Evolutionary conservation across 2,329 filamentous ascomycete species (phyloP).

Genomic region (Tolypocladium paradoxum): DNA sequence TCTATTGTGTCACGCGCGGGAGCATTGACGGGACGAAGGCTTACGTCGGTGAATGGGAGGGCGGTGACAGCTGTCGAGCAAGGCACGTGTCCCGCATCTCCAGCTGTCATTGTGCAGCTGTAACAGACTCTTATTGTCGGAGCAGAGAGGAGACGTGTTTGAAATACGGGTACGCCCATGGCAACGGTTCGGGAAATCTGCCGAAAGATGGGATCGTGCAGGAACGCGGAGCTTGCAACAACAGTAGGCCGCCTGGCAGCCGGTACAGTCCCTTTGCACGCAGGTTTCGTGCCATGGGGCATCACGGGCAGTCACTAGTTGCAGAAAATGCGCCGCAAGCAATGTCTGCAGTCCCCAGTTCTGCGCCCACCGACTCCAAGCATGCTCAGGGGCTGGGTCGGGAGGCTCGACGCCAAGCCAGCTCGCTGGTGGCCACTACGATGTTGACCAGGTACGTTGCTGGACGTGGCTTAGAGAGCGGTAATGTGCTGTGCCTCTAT

Average conservation of each 20-base stretch:
- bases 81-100: background rate
- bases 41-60: background rate
- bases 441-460: too few relatives aligned
- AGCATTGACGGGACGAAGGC: background rate
- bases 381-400: background rate
- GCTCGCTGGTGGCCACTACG: background rate
- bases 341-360: background rate
- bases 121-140: background rate
- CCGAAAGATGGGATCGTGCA: background rate
- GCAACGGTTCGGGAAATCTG: background rate
- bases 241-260: background rate
- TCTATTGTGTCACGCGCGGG: background rate
- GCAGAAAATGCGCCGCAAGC: background rate
- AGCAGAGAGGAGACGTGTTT: background rate
- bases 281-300: background rate
- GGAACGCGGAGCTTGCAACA: background rate
- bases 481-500: too few relatives aligned
- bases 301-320: background rate
- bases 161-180: background rate
- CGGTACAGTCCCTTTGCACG: background rate
- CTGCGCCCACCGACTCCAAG: background rate
- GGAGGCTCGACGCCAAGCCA: background rate
- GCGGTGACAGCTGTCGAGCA: background rate
- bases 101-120: background rate
- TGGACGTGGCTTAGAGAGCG: too few relatives aligned